These are phyloP conservation scores for Mycena albidolilacea DNA, from an alignment of 768 basidiomycete genomes.

Conservation along the genomic window DNA sequence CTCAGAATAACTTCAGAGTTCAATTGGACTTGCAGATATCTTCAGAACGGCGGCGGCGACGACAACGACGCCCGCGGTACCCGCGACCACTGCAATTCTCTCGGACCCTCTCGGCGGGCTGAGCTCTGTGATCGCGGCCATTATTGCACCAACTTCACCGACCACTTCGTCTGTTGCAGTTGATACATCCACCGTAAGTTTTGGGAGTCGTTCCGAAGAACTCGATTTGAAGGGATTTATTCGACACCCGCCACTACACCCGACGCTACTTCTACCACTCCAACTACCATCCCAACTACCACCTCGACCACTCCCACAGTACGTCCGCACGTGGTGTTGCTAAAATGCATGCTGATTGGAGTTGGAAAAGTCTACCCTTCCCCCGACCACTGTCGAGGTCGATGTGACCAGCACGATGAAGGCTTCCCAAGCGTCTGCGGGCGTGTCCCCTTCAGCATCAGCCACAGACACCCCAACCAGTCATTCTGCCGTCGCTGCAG, in stretches of 20 bases:
- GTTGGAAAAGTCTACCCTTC: not conserved
- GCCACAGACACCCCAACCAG: not conserved
- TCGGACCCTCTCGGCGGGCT: slow-evolving; percentile 1
- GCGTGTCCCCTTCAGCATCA: slow-evolving; percentile 13
- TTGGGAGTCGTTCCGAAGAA: not conserved
- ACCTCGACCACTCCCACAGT: slow-evolving; percentile 4
- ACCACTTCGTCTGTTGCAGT: not conserved
- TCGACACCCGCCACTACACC: not conserved
- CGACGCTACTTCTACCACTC: not conserved
- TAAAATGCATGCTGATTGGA: not conserved
- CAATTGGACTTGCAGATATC: not conserved
- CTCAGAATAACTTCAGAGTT: too few relatives aligned
- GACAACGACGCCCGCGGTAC: not conserved
- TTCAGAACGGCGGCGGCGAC: not conserved
- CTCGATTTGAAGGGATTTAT: not conserved
- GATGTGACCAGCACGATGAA: not conserved
- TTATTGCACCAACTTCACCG: not conserved
- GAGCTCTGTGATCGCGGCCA: slow-evolving; percentile 5
- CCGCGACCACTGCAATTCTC: not conserved
- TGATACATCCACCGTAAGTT: not conserved
- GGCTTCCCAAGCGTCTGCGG: not conserved
- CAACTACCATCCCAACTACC: not conserved
- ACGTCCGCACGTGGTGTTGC: not conserved
- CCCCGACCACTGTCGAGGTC: not conserved
- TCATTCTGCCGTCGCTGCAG: slow-evolving; percentile 15